Base-by-base conservation (phyloP, 2,329 filamentous ascomycete genomes). In the Cladosporium sp. region DNA sequence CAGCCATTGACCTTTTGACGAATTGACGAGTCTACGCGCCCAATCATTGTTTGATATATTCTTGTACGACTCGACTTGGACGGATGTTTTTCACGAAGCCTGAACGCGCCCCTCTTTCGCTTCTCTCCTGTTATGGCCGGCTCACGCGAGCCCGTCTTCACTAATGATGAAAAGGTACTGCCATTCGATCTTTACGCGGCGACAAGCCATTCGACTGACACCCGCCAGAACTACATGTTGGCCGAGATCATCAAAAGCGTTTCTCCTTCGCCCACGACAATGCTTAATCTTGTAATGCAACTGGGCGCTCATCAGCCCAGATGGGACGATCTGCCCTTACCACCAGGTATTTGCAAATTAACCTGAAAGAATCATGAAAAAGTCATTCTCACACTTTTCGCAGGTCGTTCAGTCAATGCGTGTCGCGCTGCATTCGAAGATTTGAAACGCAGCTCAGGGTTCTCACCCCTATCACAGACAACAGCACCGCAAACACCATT, bases 231-330 rank as follows among this genome's bases (percentile, higher is more conserved):
- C 60, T 69, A 70, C 49, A 69, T 83, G 59, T 74, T 83, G 63
- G 76, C 80, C 65, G 80, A 83, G 67, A 77, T 80, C 62, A 72
- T 83, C 64, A 83, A 80, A 67, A 73, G 72, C 42, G 74, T 75
- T 59, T 70, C 73, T 43, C 71, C 80, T 58, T 71, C 75, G 42
- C 74, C 77, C 50, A 71, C 74, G 62, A 69, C 73, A 45, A 70
- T 80, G 58, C 73, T 77, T 62, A 69, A 74, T 58, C 69, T 78
- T 63, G 73, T 82, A 62, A 56, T 71, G 73, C 61, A 74, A 77
- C 55, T 55, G 51, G 43, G 65, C 69, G 59, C 73, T 74, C 62
- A 70, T 78, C 72, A 74, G 64, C 78, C 78, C 58, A 72, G 72
- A 65, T 82, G 79, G 80, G 74, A 74, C 55, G 74, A 81, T 57